Evolutionary conservation across 257 asterid genomes (phyloP), one percentile per base, ranked within the genome.

Genomic region (Solanum chilense): DNA sequence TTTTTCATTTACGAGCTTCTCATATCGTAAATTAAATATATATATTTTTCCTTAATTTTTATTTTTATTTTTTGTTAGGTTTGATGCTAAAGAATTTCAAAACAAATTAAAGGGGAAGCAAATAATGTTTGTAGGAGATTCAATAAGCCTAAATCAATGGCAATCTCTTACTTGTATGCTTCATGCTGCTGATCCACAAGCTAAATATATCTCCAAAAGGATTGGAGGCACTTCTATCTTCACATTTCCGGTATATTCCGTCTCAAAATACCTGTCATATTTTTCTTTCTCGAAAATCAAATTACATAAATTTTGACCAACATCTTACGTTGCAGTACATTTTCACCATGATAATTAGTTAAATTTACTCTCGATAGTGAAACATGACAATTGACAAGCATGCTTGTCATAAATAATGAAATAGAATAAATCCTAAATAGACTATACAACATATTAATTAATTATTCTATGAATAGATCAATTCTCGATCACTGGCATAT

Each of bases 121-220:
- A 73, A 88, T 92, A 69, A 92, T 92, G 93, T 91, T 92, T 76
- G 91, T 92, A 31, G 94, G 93, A 64, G 94, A 92, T 85, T 92
- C 94, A 44, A 11, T 92, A 18, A 90, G 94, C 85, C 42, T 90
- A 82, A 92, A 92, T 78, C 93, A 92, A 16, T 92, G 93, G 93
- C 92, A 90, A 68, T 92, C 94, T 3, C 83, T 92, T 37, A 91
- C 87, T 18, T 91, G 94, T 89, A 89, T 91, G 88, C 87, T 92
- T 56, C 73, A 85, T 71, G 89, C 89, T 52, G 66, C 90, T 10
- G 83, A 89, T 12, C 91, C 93, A 73, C 89, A 87, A 25, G 60
- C 91, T 15, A 70, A 86, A n/a, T 85, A 85, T 18, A 69, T 69
- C 81, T 78, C 87, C 27, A 84, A 41, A 37, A 47, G 62, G 69